Percentiles rank a stretch among this genome's conserved stretches.
Conservation (phyloP, 75 land plant genomes). For the Chamaecyparis obtusa region DNA sequence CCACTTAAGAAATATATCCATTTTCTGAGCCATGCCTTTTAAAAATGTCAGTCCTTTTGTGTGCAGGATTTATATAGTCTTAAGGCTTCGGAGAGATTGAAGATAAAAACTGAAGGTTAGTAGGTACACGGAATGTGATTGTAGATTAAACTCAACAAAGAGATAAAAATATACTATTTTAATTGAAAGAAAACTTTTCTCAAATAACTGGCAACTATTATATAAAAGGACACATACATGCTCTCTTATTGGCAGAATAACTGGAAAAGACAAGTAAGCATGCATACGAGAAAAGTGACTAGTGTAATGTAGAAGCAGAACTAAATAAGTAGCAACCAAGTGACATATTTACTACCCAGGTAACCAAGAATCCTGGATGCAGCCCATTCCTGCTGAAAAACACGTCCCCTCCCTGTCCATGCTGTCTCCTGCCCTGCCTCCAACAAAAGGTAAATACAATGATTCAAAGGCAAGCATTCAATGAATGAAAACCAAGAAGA, state of each 20-base stretch:
- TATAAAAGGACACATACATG: not conserved
- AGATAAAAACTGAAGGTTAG: slow-evolving; percentile 1
- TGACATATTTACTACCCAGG: too few species aligned
- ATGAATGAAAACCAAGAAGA: not conserved
- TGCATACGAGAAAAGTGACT: not conserved
- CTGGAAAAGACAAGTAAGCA: not conserved
- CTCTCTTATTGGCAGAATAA: not conserved
- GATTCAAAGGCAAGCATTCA: not conserved
- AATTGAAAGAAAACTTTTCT: not conserved
- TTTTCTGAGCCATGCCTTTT: not conserved
- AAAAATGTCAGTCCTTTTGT: not conserved
- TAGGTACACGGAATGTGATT: not conserved
- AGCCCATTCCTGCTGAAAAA: not conserved
- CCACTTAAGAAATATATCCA: not conserved
- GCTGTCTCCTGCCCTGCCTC: too few species aligned
- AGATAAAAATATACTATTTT: not conserved
- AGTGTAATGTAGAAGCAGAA: not conserved
- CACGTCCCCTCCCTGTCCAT: too few species aligned
- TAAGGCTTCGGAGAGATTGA: not conserved
- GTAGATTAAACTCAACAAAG: not conserved
- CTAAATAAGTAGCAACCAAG: too few species aligned
- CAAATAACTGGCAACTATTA: not conserved
- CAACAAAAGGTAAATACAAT: not conserved
- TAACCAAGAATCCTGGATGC: too few species aligned
- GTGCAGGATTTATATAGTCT: not conserved